A percentile compares a stretch with the other conserved stretches of the same genome.
Evolutionary conservation across 192 early-diverging fungal species (phyloP).

Genomic region (Dissophora globulifera): DNA sequence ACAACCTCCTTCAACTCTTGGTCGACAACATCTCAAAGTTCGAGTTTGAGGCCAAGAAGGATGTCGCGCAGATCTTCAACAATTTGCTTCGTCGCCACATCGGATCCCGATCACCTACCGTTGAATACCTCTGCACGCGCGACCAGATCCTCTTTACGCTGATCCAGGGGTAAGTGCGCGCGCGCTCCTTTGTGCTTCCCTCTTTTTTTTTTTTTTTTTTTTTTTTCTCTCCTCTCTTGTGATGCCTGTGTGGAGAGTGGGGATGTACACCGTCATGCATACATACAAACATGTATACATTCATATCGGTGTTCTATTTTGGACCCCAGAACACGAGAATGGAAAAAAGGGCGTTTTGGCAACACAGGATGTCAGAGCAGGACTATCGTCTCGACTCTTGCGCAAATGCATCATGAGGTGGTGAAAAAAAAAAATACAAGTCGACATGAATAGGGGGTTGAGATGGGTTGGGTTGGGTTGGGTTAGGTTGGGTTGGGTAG

Average conservation of each 20-base stretch:
- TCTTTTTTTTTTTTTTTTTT: not conserved
- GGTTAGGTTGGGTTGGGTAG: no score
- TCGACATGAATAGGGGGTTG: no score
- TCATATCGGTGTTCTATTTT: not conserved
- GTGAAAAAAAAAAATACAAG: not conserved
- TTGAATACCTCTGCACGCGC: slow-evolving; percentile 90
- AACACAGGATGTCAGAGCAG: no score
- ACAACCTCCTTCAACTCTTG: slow-evolving; percentile 88
- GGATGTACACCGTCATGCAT: no score
- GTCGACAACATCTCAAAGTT: slow-evolving; percentile 91
- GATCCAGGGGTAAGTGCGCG: slow-evolving; percentile 79
- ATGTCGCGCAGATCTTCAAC: slow-evolving; percentile 97
- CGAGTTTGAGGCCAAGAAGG: slow-evolving; percentile 98
- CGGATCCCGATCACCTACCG: slow-evolving; percentile 93
- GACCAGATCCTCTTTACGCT: slow-evolving; percentile 87
- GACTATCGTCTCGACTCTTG: not conserved
- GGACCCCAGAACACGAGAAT: not conserved
- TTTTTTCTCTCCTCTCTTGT: not conserved
- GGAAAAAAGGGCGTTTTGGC: no score
- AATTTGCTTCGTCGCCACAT: slow-evolving; percentile 95
- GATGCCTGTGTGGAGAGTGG: no score
- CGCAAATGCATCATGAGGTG: slow-evolving; percentile 11
- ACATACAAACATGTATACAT: no score
- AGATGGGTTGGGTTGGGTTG: no score
- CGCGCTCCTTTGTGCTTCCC: no score